phyloP scores from a whole-genome alignment of 2,329 filamentous ascomycete genomes.

The Orbilia blumenaviensis region DNA sequence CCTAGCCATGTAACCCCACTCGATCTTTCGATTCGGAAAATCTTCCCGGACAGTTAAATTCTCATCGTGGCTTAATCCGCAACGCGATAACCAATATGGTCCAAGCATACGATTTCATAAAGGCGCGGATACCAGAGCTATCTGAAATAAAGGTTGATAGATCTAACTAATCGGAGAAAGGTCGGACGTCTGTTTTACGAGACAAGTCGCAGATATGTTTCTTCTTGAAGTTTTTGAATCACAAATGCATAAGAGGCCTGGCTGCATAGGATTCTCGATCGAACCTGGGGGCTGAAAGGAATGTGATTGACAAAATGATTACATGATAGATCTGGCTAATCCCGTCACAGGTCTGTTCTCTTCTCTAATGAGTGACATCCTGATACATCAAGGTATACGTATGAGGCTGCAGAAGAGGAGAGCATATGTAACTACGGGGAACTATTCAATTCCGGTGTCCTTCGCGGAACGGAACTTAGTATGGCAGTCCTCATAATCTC shows the following conservation, averaged over 20 bases:
- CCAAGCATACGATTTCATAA: not conserved
- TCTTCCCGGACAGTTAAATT: slow-evolving; percentile 26
- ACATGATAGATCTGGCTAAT: slow-evolving; percentile 15
- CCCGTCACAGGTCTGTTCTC: slow-evolving; percentile 1
- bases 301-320: not conserved
- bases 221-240: not conserved
- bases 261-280: slow-evolving; percentile 23
- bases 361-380: not conserved
- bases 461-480: slow-evolving; percentile 20
- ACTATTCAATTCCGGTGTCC: slow-evolving; percentile 12
- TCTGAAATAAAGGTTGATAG: not conserved
- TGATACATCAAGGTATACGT: not conserved
- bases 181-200: not conserved
- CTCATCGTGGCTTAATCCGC: slow-evolving; percentile 31
- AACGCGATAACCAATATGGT: slow-evolving; percentile 28
- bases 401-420: not conserved
- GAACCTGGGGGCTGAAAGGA: not conserved
- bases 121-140: too few species aligned
- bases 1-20: slow-evolving; percentile 10
- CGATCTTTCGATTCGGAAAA: slow-evolving; percentile 40
- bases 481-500: not conserved
- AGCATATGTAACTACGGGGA: slow-evolving; percentile 24
- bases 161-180: not conserved
- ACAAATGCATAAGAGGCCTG: not conserved
- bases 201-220: not conserved